These are phyloP conservation scores for Cladosporium sp. DNA, from an alignment of 2,329 filamentous ascomycete species.

Conservation along the genomic window DNA sequence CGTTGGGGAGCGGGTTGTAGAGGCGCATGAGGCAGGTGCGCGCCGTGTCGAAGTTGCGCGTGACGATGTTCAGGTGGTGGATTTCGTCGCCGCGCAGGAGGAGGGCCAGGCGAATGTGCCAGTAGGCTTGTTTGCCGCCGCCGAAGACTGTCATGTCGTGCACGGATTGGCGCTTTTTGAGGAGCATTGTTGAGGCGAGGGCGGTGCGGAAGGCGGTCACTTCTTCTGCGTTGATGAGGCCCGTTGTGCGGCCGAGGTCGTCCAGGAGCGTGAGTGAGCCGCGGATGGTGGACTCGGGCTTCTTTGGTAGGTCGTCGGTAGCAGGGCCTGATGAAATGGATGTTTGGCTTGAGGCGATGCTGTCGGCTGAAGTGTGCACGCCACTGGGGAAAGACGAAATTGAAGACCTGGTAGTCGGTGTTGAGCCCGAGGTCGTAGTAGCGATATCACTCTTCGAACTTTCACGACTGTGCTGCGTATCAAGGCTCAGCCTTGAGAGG, in stretches of 20 bases:
- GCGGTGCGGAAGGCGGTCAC: constrained; percentile 66
- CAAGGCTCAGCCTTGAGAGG: constrained; percentile 24
- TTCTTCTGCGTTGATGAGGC: constrained; percentile 62
- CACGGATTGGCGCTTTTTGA: constrained; percentile 61
- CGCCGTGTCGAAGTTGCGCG: constrained; percentile 62
- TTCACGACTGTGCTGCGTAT: constrained; percentile 21
- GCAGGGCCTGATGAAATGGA: constrained; percentile 28
- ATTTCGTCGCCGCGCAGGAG: constrained; percentile 66
- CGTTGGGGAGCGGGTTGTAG: constrained; percentile 41
- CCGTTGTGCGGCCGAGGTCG: constrained; percentile 52
- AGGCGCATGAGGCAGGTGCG: constrained; percentile 50
- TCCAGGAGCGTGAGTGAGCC: constrained; percentile 59
- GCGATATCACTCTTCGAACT: constrained; percentile 9
- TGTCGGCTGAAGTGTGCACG: constrained; percentile 21
- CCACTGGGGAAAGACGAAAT: constrained; percentile 22
- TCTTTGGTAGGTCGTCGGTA: constrained; percentile 21
- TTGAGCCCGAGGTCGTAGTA: constrained; percentile 20
- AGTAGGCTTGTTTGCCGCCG: constrained; percentile 84
- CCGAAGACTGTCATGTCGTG: constrained; percentile 80
- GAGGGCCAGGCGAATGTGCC: constrained; percentile 83
- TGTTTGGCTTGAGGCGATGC: constrained; percentile 16
- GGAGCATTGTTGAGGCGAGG: constrained; percentile 58
- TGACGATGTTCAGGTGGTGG: constrained; percentile 76
- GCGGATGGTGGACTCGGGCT: constrained; percentile 39
- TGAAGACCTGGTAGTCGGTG: constrained; percentile 21